phyloP scores from a whole-genome alignment of 1,284 basidiomycete genomes.

The Tilletia indica region DNA sequence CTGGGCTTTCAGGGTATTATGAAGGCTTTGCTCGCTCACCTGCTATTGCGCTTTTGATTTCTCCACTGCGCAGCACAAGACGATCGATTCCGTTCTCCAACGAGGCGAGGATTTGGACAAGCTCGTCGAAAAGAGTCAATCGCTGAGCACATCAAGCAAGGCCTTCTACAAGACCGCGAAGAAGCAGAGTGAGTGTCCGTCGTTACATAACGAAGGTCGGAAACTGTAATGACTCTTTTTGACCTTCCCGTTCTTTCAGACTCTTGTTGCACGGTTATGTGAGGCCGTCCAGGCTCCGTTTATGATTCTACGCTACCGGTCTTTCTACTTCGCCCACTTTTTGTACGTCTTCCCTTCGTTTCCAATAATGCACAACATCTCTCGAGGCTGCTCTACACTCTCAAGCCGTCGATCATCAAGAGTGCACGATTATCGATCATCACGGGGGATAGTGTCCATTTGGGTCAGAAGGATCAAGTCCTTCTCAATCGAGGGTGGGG shows the following conservation, averaged over 20 bases:
- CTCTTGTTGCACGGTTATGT: constrained; percentile 44
- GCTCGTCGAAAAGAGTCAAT: constrained; percentile 89
- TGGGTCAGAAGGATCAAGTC: no score
- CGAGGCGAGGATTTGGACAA: constrained; percentile 97
- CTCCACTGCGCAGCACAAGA: constrained; percentile 70
- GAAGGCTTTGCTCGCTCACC: neutral
- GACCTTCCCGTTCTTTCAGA: constrained; percentile 21
- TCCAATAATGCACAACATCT: no score
- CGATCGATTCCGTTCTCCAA: constrained; percentile 94
- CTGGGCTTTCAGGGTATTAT: neutral
- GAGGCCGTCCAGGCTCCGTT: neutral
- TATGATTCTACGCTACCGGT: no score
- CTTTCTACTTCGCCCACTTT: no score
- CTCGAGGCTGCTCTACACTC: no score
- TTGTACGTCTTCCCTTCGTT: no score
- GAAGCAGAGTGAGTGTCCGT: constrained; percentile 19
- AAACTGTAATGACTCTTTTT: no score
- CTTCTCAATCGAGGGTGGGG: no score
- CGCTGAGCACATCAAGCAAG: constrained; percentile 84
- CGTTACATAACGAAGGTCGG: no score
- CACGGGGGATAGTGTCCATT: no score
- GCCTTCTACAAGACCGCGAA: constrained; percentile 62
- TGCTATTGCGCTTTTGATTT: neutral
- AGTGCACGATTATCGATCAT: no score
- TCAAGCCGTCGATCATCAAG: no score